Conservation (phyloP, 139 green algal genomes). For the Chlorella sorokiniana region DNA sequence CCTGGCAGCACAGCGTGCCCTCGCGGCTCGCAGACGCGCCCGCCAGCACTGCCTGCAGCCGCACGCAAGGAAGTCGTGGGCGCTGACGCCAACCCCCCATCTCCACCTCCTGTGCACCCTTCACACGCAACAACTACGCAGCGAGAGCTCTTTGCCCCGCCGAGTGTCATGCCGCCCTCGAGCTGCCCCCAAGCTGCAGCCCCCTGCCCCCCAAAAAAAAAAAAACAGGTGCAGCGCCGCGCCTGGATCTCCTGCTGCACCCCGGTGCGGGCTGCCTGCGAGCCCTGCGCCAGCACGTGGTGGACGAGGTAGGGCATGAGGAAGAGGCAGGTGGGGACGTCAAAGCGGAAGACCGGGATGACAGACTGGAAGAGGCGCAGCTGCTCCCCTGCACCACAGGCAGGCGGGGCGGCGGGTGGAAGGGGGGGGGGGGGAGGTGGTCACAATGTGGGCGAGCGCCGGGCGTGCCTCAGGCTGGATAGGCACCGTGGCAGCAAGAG, state of each 20-base stretch:
- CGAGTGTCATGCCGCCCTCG: no score
- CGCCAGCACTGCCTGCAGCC: constrained; percentile 47
- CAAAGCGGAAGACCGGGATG: constrained; percentile 63
- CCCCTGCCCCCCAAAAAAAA: no score
- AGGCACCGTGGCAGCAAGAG: no score
- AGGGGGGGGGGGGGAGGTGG: not conserved
- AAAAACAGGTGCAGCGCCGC: not conserved
- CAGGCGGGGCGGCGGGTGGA: not conserved
- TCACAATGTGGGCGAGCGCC: no score
- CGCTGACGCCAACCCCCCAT: not conserved
- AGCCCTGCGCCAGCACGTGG: constrained; percentile 58
- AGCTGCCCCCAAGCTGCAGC: no score
- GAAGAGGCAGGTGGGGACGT: constrained; percentile 82
- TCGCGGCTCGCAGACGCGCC: constrained; percentile 40
- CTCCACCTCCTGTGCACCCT: no score
- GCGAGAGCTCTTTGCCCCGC: no score
- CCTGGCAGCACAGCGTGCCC: constrained; percentile 69
- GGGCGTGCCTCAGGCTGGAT: no score
- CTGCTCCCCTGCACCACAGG: constrained; percentile 31
- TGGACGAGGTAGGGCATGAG: constrained; percentile 86
- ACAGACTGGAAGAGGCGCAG: constrained; percentile 65
- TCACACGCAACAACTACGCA: no score
- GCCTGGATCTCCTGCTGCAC: constrained; percentile 26
- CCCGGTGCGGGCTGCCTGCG: constrained; percentile 7
- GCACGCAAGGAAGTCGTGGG: not conserved